phyloP scores from a whole-genome alignment of 495 filamentous ascomycete species.

The Hypoxylon cercidicola region DNA sequence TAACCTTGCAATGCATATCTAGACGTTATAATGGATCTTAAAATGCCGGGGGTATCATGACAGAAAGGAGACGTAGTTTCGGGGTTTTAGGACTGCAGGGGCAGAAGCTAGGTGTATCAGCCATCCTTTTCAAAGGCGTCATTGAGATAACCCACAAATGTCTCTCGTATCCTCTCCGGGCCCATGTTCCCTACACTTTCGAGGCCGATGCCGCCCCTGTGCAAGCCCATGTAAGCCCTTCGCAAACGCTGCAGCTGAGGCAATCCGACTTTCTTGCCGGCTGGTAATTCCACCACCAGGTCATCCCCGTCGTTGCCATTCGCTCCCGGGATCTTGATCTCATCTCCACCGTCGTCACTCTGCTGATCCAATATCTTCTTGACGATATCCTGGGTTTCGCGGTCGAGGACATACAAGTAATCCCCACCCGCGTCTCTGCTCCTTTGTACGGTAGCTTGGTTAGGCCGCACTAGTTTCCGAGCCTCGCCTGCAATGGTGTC shows the following conservation, averaged over 20 bases:
- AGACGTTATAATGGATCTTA: neutral
- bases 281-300: conserved; percentile 66
- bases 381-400: conserved; percentile 83
- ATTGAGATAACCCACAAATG: conserved; percentile 81
- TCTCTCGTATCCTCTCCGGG: conserved; percentile 67
- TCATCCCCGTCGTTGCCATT: conserved; percentile 47
- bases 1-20: no score
- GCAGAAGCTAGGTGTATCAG: conserved; percentile 24
- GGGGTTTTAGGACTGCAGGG: neutral
- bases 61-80: neutral
- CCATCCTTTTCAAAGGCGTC: conserved; percentile 66
- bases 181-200: conserved; percentile 58
- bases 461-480: conserved; percentile 73
- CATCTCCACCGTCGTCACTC: conserved; percentile 67
- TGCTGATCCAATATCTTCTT: conserved; percentile 78
- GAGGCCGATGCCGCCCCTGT: conserved; percentile 65
- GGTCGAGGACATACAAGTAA: conserved; percentile 87
- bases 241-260: conserved; percentile 84
- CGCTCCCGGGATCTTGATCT: conserved; percentile 52
- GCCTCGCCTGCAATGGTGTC: conserved; percentile 72
- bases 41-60: conserved; percentile 29
- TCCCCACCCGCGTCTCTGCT: conserved; percentile 70
- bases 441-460: conserved; percentile 81
- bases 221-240: conserved; percentile 86
- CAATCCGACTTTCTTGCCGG: conserved; percentile 67